phyloP scores from a whole-genome alignment of 2,329 filamentous ascomycete genomes.

The Xylaria sp. region DNA sequence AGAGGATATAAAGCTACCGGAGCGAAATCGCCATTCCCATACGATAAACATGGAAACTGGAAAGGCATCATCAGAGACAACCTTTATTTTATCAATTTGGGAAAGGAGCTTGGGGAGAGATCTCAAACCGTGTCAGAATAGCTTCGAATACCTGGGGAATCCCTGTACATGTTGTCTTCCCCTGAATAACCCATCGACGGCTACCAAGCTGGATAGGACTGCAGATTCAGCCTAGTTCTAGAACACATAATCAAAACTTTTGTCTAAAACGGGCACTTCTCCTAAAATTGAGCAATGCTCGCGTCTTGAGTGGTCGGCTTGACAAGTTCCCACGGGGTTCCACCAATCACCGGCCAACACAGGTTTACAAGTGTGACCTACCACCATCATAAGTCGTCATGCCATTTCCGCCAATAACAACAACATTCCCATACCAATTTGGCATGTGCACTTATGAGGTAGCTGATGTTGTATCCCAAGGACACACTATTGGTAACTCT shows the following conservation, averaged over 20 bases:
- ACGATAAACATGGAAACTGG: conserved; percentile 43
- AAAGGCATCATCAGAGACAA: conserved; percentile 48
- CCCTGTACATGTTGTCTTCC: background rate
- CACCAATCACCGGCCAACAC: conserved; percentile 11
- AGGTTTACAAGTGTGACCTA: background rate
- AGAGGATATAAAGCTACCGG: conserved; percentile 50
- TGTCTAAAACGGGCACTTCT: background rate
- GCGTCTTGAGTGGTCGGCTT: background rate
- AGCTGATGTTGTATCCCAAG: background rate
- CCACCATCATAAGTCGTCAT: background rate
- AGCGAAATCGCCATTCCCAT: conserved; percentile 51
- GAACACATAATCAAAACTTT: background rate
- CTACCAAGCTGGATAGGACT: background rate
- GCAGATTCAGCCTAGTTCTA: background rate
- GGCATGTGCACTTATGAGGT: background rate
- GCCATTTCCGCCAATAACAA: conserved; percentile 23
- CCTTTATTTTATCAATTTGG: conserved; percentile 48
- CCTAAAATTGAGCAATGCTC: background rate
- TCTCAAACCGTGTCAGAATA: background rate
- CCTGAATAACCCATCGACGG: background rate
- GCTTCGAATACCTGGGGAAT: background rate
- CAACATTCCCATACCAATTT: background rate
- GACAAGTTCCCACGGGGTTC: conserved; percentile 14
- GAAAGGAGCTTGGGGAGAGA: conserved; percentile 45
- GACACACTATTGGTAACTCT: background rate